Evolutionary conservation across 176 grass and related monocot genomes (phyloP).

Genomic region (Luzula sylvatica): DNA sequence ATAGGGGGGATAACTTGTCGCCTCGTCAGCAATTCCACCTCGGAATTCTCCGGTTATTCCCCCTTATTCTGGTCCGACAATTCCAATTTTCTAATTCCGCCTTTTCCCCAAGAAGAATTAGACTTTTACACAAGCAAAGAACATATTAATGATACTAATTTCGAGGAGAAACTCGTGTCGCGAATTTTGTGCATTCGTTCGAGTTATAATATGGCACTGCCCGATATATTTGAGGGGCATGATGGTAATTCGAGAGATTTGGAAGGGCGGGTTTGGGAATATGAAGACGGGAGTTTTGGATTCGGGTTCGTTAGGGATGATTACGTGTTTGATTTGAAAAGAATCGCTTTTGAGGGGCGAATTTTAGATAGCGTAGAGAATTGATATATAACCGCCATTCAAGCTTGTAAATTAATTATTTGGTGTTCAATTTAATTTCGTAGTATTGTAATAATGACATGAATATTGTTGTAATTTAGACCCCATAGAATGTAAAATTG

Average conservation of each 20-base stretch:
- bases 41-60: slow-evolving; percentile 54
- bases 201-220: slow-evolving; percentile 61
- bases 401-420: slow-evolving; percentile 25
- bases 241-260: slow-evolving; percentile 44
- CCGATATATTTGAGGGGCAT: slow-evolving; percentile 19
- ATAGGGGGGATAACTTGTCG: slow-evolving; percentile 85
- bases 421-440: neutral
- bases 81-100: slow-evolving; percentile 60
- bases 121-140: slow-evolving; percentile 36
- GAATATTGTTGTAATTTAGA: slow-evolving; percentile 1
- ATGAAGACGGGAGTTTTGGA: slow-evolving; percentile 83
- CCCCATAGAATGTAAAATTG: slow-evolving; percentile 13
- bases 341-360: slow-evolving; percentile 47
- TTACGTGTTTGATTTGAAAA: slow-evolving; percentile 69
- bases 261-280: slow-evolving; percentile 82
- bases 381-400: slow-evolving; percentile 20
- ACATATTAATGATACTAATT: slow-evolving; percentile 22
- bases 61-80: slow-evolving; percentile 82
- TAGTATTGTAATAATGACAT: neutral
- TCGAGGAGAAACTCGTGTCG: slow-evolving; percentile 24
- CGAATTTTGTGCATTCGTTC: slow-evolving; percentile 71
- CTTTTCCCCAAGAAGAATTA: slow-evolving; percentile 66
- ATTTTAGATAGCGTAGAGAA: slow-evolving; percentile 43
- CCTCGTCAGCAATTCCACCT: slow-evolving; percentile 36
- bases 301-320: slow-evolving; percentile 71